Evolutionary conservation across 768 basidiomycete genomes (phyloP), one percentile per base, ranked within the genome.

Genomic region (Pisolithus orientalis): DNA sequence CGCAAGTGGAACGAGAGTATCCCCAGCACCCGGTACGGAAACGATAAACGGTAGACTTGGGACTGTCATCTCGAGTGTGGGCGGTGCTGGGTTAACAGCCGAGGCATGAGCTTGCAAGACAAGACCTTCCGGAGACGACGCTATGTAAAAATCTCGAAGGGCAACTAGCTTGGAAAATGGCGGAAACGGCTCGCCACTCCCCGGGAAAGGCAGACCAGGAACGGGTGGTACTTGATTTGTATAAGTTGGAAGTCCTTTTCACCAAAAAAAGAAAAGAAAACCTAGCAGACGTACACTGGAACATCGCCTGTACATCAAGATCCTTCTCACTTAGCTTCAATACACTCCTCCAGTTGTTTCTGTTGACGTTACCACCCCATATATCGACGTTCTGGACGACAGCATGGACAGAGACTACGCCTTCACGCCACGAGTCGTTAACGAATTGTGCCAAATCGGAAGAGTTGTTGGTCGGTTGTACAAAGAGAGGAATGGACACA

Each of bases 171-270:
- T 70, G 4, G 80, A 73, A 39, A 86, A 60, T 6, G 75, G 65
- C 10, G 85, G 87, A 3, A 83, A 71, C 7, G 80, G 78, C 1
- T 56, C 58, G 47, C 74, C 67, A 9, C 66, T 58, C 14, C 82
- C 83, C 3, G 84, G 83, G 17, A 67, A 65, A 16, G 88, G 88
- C 14, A 90, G 67, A 4, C 84, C 85, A 40, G 86, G 84, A 7
- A 90, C 58, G 7, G 70, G 62, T 7, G 84, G 85, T 27, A 88
- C 87, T 89, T 56, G 9, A 59, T 52, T 54, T 40, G 14, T 39
- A 43, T 47, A n/a, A 49, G 40, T 44, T 38, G 47, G 37, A 27
- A 10, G 14, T 34, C 34, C 34, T 34, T 34, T 13, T 34, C 34
- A 34, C 34, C 34, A 14, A 34, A 34, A 34, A 14, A 14, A 32